Percentiles rank a stretch among this genome's conserved stretches.
Conservation (phyloP, 495 filamentous ascomycete genomes). For the Hyaloscypha variabilis region DNA sequence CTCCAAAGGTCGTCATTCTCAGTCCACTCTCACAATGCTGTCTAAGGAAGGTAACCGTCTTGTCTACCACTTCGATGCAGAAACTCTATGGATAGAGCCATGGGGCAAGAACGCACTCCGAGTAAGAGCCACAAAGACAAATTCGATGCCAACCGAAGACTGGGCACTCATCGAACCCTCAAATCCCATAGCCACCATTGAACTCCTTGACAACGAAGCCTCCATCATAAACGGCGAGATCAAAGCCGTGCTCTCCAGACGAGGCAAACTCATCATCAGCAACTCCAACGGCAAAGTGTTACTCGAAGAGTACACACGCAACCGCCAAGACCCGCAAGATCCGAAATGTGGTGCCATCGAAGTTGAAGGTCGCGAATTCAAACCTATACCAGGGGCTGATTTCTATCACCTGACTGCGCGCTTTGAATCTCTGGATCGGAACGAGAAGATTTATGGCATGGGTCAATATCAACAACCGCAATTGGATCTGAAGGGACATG, state of each 20-base stretch:
- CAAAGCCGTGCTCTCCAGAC: conserved; percentile 45
- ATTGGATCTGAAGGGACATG: conserved; percentile 57
- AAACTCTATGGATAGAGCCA: conserved; percentile 55
- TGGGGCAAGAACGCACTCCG: conserved; percentile 58
- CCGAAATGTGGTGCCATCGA: conserved; percentile 57
- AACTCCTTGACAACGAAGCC: conserved; percentile 38
- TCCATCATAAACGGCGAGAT: conserved; percentile 55
- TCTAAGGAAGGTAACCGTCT: conserved; percentile 42
- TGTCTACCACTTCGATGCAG: conserved; percentile 53
- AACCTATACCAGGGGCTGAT: conserved; percentile 41
- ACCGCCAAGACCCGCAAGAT: conserved; percentile 50
- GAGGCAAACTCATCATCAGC: conserved; percentile 53
- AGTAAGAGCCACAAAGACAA: conserved; percentile 52
- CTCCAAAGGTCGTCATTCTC: too few species aligned
- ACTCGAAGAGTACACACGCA: conserved; percentile 60
- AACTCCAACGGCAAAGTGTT: conserved; percentile 45
- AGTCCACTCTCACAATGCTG: conserved; percentile 40
- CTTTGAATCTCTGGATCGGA: conserved; percentile 50
- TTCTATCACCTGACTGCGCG: conserved; percentile 56
- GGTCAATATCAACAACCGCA: conserved; percentile 63
- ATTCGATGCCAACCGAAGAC: conserved; percentile 50
- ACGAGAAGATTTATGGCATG: conserved; percentile 64
- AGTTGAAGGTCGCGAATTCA: conserved; percentile 57
- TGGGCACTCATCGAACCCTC: conserved; percentile 50
- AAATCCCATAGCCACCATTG: conserved; percentile 27